Evolutionary conservation across 139 green algal genomes (phyloP).

Genomic region (Klebsormidium nitens): DNA sequence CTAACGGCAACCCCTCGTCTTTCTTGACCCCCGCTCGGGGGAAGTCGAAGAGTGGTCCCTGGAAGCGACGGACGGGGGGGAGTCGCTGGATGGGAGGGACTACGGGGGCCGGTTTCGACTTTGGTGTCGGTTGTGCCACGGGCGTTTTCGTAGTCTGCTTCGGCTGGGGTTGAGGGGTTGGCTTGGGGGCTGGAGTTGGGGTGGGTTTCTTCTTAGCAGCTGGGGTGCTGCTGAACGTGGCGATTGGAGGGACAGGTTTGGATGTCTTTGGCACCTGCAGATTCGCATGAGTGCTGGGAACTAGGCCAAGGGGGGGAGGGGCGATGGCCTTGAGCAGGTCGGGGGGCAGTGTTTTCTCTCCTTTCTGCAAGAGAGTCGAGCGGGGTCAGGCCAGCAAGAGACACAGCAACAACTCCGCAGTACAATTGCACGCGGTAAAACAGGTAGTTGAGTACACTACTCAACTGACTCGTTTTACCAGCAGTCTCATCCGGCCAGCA

Average conservation of each 20-base stretch:
- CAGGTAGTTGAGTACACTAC: background rate
- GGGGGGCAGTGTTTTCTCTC: background rate
- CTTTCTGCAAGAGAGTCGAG: background rate
- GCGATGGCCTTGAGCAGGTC: slow-evolving; percentile 18
- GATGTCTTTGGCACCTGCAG: no score
- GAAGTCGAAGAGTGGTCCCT: no score
- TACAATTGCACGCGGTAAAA: background rate
- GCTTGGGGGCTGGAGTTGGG: background rate
- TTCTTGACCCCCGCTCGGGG: no score
- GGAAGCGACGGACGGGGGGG: no score
- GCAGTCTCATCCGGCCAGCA: background rate
- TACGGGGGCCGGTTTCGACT: no score
- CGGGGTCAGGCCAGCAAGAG: background rate
- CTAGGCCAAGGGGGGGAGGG: slow-evolving; percentile 9
- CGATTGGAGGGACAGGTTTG: background rate
- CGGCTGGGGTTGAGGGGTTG: no score
- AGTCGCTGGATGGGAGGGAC: no score
- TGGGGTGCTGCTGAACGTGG: background rate
- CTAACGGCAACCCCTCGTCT: no score
- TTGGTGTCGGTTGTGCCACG: no score
- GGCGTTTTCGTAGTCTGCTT: no score
- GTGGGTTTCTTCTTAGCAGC: background rate
- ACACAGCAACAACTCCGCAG: background rate
- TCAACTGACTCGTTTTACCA: background rate
- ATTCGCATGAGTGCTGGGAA: no score